Conservation (phyloP, 1,284 basidiomycete genomes). For the Cystobasidium pallidum region DNA sequence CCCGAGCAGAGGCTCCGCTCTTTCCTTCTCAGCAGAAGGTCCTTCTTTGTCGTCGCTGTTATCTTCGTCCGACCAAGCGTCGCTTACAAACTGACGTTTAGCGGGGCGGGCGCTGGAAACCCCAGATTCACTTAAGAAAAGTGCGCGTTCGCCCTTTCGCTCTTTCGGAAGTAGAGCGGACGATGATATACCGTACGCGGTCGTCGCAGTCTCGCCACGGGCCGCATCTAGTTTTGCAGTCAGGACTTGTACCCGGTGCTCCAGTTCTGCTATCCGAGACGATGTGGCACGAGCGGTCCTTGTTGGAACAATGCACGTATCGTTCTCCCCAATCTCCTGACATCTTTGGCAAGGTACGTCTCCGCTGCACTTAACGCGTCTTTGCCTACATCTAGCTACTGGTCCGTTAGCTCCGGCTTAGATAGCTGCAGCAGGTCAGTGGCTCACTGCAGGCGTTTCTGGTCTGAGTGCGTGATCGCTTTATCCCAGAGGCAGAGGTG, state of each 20-base stretch:
- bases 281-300: not conserved
- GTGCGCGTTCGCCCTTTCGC: not conserved
- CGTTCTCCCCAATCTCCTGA: conserved; percentile 2
- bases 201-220: not conserved
- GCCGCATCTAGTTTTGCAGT: not conserved
- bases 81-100: not conserved
- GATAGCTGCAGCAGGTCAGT: not conserved
- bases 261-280: not conserved
- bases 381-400: conserved; percentile 12
- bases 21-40: not conserved
- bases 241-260: not conserved
- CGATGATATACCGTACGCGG: not conserved
- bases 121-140: not conserved
- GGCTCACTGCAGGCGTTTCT: not conserved
- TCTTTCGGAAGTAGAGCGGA: not conserved
- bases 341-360: conserved; percentile 7
- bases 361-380: conserved; percentile 22
- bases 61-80: not conserved
- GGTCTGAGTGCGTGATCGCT: not conserved
- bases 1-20: not conserved
- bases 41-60: not conserved
- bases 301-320: not conserved
- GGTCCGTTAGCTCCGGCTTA: not conserved
- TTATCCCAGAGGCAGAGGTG: not conserved
- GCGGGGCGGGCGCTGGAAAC: not conserved